phyloP scores from a whole-genome alignment of 2,329 filamentous ascomycete genomes.

The Colletotrichum sp. region DNA sequence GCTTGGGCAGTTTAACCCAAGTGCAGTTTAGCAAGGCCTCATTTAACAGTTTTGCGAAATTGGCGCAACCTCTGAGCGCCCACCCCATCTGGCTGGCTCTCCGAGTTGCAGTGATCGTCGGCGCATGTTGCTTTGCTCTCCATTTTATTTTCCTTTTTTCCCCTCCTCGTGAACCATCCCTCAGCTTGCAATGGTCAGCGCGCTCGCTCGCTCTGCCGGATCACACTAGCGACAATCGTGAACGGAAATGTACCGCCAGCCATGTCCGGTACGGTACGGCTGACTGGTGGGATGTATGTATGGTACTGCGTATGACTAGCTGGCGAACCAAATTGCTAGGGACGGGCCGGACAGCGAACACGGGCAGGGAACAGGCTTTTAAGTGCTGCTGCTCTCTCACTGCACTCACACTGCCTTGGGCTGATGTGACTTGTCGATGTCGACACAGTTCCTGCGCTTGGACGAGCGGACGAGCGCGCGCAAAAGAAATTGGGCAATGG shows the following conservation, averaged over 20 bases:
- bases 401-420: neutral
- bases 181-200: neutral
- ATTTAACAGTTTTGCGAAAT: slow-evolving; percentile 12
- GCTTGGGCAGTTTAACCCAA: neutral
- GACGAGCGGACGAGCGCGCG: neutral
- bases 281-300: neutral
- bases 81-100: neutral
- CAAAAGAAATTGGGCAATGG: neutral
- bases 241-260: neutral
- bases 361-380: slow-evolving; percentile 16
- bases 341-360: slow-evolving; percentile 20
- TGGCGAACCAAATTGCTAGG: slow-evolving; percentile 14
- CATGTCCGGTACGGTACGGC: neutral
- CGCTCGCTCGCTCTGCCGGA: neutral
- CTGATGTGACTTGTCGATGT: neutral
- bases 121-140: neutral
- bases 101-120: neutral
- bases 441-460: neutral
- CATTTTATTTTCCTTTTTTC: neutral
- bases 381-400: neutral
- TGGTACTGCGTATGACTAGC: neutral
- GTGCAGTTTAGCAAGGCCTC: neutral
- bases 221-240: neutral
- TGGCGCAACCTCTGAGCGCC: neutral
- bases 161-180: neutral